Conservation (phyloP, 2,329 filamentous ascomycete species). For the Fusarium illudens region DNA sequence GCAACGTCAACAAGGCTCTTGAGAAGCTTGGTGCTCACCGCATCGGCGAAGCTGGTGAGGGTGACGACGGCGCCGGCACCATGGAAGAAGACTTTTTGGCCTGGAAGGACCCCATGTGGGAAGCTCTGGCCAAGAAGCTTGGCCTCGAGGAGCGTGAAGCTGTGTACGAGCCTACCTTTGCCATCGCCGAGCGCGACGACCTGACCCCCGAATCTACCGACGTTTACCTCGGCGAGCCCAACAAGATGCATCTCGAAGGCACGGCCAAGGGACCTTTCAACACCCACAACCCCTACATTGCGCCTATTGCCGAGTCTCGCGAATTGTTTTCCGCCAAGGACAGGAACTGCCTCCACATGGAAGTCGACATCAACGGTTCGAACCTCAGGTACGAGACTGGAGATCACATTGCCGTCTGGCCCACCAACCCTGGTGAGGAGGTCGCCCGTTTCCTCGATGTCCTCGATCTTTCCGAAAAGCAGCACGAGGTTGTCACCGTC, state of each 20-base stretch:
- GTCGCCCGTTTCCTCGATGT: slow-evolving; percentile 89
- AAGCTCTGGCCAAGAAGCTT: slow-evolving; percentile 82
- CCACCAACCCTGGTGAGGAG: slow-evolving; percentile 90
- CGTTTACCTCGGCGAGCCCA: slow-evolving; percentile 95
- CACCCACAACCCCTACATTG: slow-evolving; percentile 95
- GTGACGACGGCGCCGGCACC: slow-evolving; percentile 96
- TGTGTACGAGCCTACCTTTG: slow-evolving; percentile 92
- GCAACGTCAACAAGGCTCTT: slow-evolving; percentile 84
- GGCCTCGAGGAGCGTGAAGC: slow-evolving; percentile 93
- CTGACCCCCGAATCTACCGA: slow-evolving; percentile 77
- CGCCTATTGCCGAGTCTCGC: slow-evolving; percentile 87
- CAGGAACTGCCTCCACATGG: slow-evolving; percentile 95
- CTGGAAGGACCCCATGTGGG: slow-evolving; percentile 99
- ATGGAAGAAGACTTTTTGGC: slow-evolving; percentile 99
- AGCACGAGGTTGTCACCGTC: slow-evolving; percentile 82
- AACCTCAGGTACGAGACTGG: slow-evolving; percentile 95
- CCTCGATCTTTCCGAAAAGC: slow-evolving; percentile 78
- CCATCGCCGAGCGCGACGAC: slow-evolving; percentile 78
- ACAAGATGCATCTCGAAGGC: slow-evolving; percentile 93
- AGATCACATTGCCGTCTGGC: slow-evolving; percentile 97
- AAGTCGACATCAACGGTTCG: slow-evolving; percentile 88
- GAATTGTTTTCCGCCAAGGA: slow-evolving; percentile 91
- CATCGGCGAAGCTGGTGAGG: slow-evolving; percentile 90
- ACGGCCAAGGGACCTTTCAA: slow-evolving; percentile 89
- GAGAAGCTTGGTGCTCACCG: slow-evolving; percentile 83